Evolutionary conservation across 1,139 yeast species (phyloP).

Genomic region (Suhomyces choctaworum): DNA sequence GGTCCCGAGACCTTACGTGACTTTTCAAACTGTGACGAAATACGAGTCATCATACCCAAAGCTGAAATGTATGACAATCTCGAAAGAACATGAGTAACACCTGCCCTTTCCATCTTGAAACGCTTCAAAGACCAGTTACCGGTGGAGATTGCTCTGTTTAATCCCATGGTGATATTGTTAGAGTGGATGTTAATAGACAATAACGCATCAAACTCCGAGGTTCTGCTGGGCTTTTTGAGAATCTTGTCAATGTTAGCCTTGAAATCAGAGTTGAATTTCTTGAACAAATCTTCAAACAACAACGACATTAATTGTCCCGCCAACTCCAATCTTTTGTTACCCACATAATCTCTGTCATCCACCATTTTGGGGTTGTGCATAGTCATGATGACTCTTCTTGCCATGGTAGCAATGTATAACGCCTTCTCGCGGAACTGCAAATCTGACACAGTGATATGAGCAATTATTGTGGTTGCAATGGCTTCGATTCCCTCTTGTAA

Average conservation of each 20-base stretch:
- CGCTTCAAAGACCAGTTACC: conserved; percentile 99
- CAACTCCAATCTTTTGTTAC: conserved; percentile 93
- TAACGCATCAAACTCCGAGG: conserved; percentile 92
- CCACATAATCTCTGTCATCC: conserved; percentile 97
- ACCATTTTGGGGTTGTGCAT: conserved; percentile 94
- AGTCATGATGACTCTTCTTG: conserved; percentile 93
- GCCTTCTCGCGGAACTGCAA: conserved; percentile 94
- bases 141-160: conserved; percentile 94
- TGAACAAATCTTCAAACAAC: conserved; percentile 92
- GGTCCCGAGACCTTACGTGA: conserved; percentile 98
- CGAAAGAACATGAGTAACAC: conserved; percentile 94
- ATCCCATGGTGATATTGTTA: conserved; percentile 88
- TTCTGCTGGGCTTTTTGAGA: conserved; percentile 88
- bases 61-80: conserved; percentile 92
- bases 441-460: conserved; percentile 85
- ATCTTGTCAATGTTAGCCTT: conserved; percentile 93
- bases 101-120: conserved; percentile 99
- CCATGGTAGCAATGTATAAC: conserved; percentile 91
- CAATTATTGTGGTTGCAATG: conserved; percentile 92
- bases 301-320: conserved; percentile 97
- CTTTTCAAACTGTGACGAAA: conserved; percentile 95
- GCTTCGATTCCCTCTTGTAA: conserved; percentile 97
- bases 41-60: conserved; percentile 99
- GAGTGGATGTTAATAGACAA: conserved; percentile 87
- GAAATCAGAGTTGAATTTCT: conserved; percentile 91